Base-by-base conservation (phyloP, 192 early-diverging fungal species). In the Backusella parvicylindrica region DNA sequence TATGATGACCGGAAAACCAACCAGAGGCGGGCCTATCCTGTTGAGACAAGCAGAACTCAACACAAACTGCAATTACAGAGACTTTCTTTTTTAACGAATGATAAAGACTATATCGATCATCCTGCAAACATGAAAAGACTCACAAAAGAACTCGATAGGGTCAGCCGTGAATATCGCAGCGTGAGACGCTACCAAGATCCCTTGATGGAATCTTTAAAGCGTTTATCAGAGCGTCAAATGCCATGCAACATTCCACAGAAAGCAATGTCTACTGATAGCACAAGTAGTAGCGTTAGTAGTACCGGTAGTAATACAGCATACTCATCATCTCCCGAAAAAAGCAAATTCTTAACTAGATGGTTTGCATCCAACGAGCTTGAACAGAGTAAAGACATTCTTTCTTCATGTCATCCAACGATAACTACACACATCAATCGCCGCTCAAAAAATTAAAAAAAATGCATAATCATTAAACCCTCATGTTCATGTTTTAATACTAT, bases 61-160 rank as follows among this genome's bases (percentile, higher is more conserved):
- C 80, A 84, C 37, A 85, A 85, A 72, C 38, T 84, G 30, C 67
- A 72, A 53, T 71, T 85, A 30, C 83, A 84, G 68, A 71, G 84
- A 23, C 80, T 82, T 53, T 68, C 72, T 35, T 82, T 84, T 56
- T 64, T 84, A 3, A 81, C 80, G 9, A 75, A 81, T 56, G 83
- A 85, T 36, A 74, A 77, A 43, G 79, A 81, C 70, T 81, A 79
- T 53, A 31, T 84, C 16, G 78, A 73, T 60, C 79, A 85, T 68
- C 84, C 83, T 23, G 53, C 60, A 16, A 85, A 85, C 65, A 78
- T 79, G 81, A 65, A 66, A 6, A 49, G 72, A 37, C 71, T 85
- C 16, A 84, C 83, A 32, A 81, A 84, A 41, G 84, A 82, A 13
- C 77, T 81, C 37, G 80, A 84, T 41, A 72, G 84, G 31, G 78